These are phyloP conservation scores for Trypanosomatidae sp. DNA, from an alignment of 208 protist species.

Conservation along the genomic window DNA sequence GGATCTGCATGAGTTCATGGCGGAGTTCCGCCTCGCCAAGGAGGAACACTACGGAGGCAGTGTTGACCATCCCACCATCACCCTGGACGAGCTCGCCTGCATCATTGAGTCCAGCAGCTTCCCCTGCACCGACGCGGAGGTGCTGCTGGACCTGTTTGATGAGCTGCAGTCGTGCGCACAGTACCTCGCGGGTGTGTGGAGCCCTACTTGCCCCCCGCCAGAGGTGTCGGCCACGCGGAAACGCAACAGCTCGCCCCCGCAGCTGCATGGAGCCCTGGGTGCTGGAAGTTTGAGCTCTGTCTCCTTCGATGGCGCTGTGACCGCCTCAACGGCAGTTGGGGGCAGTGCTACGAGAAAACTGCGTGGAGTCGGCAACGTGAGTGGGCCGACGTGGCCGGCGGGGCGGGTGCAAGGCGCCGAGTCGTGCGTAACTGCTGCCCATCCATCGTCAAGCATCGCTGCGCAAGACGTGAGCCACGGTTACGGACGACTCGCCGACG, in stretches of 20 bases:
- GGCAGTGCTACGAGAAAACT: neutral
- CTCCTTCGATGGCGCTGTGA: neutral
- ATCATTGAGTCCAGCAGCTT: constrained; percentile 60
- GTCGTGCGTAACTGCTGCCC: constrained; percentile 5
- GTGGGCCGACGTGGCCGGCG: neutral
- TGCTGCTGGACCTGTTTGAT: constrained; percentile 70
- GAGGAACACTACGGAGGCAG: constrained; percentile 44
- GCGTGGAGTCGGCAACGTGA: neutral
- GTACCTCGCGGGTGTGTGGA: constrained; percentile 3
- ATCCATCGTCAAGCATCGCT: neutral
- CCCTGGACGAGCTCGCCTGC: constrained; percentile 52
- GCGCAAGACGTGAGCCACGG: neutral
- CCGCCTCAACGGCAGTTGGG: neutral
- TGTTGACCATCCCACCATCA: constrained; percentile 30
- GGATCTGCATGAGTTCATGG: constrained; percentile 68
- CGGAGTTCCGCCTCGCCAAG: constrained; percentile 67
- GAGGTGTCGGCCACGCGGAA: neutral
- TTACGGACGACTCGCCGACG: neutral
- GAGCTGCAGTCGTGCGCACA: constrained; percentile 46
- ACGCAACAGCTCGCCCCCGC: neutral
- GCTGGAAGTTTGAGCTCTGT: neutral
- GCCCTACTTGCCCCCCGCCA: neutral
- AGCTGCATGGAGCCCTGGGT: neutral
- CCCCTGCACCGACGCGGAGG: constrained; percentile 43
- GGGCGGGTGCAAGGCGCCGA: constrained; percentile 2